Conservation (phyloP, 2,329 filamentous ascomycete genomes). For the Aspergillus sp. region DNA sequence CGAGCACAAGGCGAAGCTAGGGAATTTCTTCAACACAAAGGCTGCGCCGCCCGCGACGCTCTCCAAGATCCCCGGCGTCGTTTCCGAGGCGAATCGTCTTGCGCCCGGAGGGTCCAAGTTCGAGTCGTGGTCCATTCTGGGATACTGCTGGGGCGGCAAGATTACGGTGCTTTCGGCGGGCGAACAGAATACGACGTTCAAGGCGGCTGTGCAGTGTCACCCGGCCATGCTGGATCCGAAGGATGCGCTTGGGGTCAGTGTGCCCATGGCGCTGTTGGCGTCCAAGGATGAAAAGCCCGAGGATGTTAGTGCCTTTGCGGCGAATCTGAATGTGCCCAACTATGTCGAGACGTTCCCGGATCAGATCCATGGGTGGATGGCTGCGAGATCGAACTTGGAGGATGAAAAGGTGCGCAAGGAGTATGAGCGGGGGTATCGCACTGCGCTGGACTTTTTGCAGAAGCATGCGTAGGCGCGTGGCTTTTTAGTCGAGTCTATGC, state of each 20-base stretch:
- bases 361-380: conserved; percentile 54
- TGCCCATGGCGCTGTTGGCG: conserved; percentile 63
- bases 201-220: conserved; percentile 60
- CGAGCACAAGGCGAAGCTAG: conserved; percentile 64
- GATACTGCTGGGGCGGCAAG: conserved; percentile 65
- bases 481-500: too few species aligned
- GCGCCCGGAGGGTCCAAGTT: conserved; percentile 43
- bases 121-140: conserved; percentile 62
- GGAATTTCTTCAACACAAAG: conserved; percentile 61
- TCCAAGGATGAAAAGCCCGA: conserved; percentile 61
- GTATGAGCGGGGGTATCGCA: conserved; percentile 50
- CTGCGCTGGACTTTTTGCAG: conserved; percentile 46
- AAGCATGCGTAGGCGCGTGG: conserved; percentile 39
- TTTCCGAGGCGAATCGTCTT: conserved; percentile 58
- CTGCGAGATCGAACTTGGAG: conserved; percentile 47
- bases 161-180: conserved; percentile 60
- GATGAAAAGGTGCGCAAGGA: conserved; percentile 46
- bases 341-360: conserved; percentile 50
- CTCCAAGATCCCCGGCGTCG: conserved; percentile 58
- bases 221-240: conserved; percentile 65
- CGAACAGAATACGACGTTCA: conserved; percentile 56
- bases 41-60: conserved; percentile 64
- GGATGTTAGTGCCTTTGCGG: conserved; percentile 47
- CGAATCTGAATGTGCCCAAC: conserved; percentile 44
- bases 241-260: conserved; percentile 59